These are phyloP conservation scores for Phanerochaete carnosa DNA, from an alignment of 768 basidiomycete genomes.

Conservation along the genomic window DNA sequence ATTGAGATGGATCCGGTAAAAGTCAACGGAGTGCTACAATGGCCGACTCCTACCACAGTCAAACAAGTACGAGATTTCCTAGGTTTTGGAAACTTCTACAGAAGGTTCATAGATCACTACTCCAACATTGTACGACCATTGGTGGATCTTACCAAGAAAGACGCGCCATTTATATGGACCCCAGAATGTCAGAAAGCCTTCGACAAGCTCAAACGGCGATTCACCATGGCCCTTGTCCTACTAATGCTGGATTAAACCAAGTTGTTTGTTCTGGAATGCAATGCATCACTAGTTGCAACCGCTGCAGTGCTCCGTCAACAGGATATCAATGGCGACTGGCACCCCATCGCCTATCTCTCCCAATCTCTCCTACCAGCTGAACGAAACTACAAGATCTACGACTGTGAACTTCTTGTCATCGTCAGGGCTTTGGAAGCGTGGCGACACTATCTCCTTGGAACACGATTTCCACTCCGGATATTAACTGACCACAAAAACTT, in stretches of 20 bases:
- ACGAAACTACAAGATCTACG: constrained; percentile 29
- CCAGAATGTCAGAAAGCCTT: constrained; percentile 11
- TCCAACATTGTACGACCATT: constrained; percentile 17
- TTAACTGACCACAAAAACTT: constrained; percentile 31
- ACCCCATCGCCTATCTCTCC: constrained; percentile 13
- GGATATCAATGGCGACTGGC: constrained; percentile 9
- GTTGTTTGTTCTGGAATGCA: constrained; percentile 13
- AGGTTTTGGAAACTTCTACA: constrained; percentile 31
- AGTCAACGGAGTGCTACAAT: constrained; percentile 25
- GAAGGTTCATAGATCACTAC: constrained; percentile 26
- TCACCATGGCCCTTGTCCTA: constrained; percentile 18
- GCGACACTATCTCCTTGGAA: constrained; percentile 24
- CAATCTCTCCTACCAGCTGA: constrained; percentile 19
- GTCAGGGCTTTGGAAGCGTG: constrained; percentile 21
- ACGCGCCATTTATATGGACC: constrained; percentile 11
- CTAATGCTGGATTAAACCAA: constrained; percentile 4
- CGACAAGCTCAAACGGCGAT: constrained; percentile 16
- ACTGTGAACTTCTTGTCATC: constrained; percentile 37
- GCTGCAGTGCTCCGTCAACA: constrained; percentile 28
- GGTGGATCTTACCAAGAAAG: constrained; percentile 14
- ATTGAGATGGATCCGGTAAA: constrained; percentile 34
- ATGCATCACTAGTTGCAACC: constrained; percentile 24
- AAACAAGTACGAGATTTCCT: constrained; percentile 22
- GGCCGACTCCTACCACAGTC: constrained; percentile 20
- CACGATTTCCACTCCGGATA: constrained; percentile 15